Evolutionary conservation across 2,329 filamentous ascomycete genomes (phyloP), one percentile per base, ranked within the genome.

Genomic region (Neonectria magnoliae): DNA sequence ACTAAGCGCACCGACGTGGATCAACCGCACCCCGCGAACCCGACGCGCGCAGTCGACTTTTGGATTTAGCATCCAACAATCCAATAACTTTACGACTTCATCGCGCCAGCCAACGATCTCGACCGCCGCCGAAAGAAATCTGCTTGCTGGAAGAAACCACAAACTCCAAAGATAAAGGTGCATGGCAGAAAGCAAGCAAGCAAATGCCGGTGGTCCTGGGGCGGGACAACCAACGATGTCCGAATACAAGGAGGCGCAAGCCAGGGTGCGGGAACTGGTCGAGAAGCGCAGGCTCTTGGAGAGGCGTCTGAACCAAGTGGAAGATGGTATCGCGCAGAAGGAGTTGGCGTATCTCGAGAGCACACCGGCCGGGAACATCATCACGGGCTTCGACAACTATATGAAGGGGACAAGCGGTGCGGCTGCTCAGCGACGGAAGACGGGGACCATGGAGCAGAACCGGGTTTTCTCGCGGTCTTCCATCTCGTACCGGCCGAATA

Each of bases 371-470:
- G 96, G 96, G 48, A 99, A 99, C 82, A 98, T 99, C 76, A 95
- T 99, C 78, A 94, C 93, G 53, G 96, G 96, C 22, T 99, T 99
- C 79, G 96, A 99, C 79, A 97, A 94, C 77, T 99, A 98, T 82
- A 97, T 97, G 84, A 99, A 99, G 80, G 94, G 93, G 59, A 87
- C 86, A 18, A 86, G 88, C 9, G 87, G 88, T n/a, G 83, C 85
- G 2, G 85, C 86, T 4, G 85, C 89, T 11, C 84, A 88, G 70
- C 84, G 91, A 75, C 87, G 90, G 74, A 88, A 91, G 77, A 84
- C 86, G 25, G 87, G 87, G 5, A 82, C 91, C 53, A 85, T 84
- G 65, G 92, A 94, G 57, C 85, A 87, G 71, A 92, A 93, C 76
- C 85, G 91, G 68, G 90, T 95, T 59, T 95, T 95, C 78, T 88